Conservation (phyloP, 108 stramenopile genomes). For the Halocafeteria seosinensis region DNA sequence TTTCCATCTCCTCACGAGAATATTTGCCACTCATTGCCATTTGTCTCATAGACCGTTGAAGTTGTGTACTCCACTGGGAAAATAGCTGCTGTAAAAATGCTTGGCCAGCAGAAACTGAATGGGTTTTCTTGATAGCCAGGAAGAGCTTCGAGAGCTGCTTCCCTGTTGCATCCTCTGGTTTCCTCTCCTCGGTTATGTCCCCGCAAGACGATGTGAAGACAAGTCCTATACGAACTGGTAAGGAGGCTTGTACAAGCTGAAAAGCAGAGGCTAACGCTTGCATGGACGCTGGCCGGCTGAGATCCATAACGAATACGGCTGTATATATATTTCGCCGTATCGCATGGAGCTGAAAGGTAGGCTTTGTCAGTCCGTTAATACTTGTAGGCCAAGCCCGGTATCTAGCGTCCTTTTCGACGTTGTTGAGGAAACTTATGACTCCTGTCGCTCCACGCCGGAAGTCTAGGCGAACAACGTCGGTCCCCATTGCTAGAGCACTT, state of each 20-base stretch:
- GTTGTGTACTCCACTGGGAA: not conserved
- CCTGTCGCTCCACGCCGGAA: constrained; percentile 3
- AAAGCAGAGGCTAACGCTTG: constrained; percentile 3
- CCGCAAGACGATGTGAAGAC: too few species aligned
- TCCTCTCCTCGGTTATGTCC: too few species aligned
- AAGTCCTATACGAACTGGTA: constrained; percentile 29
- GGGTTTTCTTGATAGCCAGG: too few species aligned
- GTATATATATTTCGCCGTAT: constrained; percentile 31
- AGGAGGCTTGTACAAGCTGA: constrained; percentile 11
- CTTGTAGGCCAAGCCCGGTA: constrained; percentile 20
- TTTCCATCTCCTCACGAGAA: not conserved
- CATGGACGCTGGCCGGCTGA: constrained; percentile 5
- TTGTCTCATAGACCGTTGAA: too few species aligned
- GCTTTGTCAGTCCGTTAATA: constrained; percentile 19
- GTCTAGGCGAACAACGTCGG: constrained; percentile 5
- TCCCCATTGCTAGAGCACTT: not conserved
- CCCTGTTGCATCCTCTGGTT: too few species aligned
- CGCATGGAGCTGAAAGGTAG: constrained; percentile 20
- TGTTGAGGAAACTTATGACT: constrained; percentile 30
- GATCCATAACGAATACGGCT: constrained; percentile 21
- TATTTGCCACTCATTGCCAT: not conserved
- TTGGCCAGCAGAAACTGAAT: too few species aligned
- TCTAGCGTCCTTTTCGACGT: constrained; percentile 28
- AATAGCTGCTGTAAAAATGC: not conserved
- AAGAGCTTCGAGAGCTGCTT: too few species aligned